Evolutionary conservation across 768 basidiomycete genomes (phyloP).

Genomic region (Austroboletus eburneus): DNA sequence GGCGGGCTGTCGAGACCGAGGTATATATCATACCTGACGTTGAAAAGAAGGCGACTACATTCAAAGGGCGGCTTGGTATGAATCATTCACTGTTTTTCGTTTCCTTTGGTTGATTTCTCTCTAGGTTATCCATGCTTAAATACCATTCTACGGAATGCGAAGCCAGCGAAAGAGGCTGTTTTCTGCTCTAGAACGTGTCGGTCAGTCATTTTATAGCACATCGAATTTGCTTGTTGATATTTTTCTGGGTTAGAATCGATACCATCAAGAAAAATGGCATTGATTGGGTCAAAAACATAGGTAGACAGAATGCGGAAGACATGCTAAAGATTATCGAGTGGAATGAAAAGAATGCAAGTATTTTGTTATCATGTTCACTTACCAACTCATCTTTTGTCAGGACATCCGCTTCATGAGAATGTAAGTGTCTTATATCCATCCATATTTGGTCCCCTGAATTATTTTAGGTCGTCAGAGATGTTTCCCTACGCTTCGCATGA

Average conservation of each 20-base stretch:
- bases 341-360: constrained; percentile 78
- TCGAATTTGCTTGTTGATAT: background rate
- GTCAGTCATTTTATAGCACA: constrained; percentile 26
- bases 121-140: constrained; percentile 81
- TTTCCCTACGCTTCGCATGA: constrained; percentile 89
- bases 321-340: constrained; percentile 75
- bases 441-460: background rate
- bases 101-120: constrained; percentile 1
- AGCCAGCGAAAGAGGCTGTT: constrained; percentile 57
- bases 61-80: constrained; percentile 59
- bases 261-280: constrained; percentile 78
- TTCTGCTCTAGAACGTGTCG: constrained; percentile 76
- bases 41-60: constrained; percentile 60
- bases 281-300: constrained; percentile 79
- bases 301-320: constrained; percentile 70
- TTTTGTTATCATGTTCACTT: background rate
- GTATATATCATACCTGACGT: constrained; percentile 72
- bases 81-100: background rate
- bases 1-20: constrained; percentile 36
- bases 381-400: constrained; percentile 22
- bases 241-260: constrained; percentile 47
- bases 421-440: constrained; percentile 10
- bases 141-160: constrained; percentile 69
- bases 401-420: constrained; percentile 84
- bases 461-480: constrained; percentile 71